Evolutionary conservation across 75 land plant genomes (phyloP), one percentile per base, ranked within the genome.

Genomic region (Gnetum montanum): DNA sequence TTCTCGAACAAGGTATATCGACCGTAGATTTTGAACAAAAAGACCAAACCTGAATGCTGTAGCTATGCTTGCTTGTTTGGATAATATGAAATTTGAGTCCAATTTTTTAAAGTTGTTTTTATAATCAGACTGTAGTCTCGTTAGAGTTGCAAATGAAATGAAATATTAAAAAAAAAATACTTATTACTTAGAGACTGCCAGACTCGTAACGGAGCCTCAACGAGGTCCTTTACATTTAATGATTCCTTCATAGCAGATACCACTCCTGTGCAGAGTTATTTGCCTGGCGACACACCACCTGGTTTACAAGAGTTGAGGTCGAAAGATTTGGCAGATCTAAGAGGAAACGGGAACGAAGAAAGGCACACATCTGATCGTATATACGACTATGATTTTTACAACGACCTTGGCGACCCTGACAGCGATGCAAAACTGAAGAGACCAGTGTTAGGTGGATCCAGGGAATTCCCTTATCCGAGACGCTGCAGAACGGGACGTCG

Each of bases 331-430:
- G 46, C 4, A 24, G 50, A 23, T 22, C 54, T 87, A 37, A 29
- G 81, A 63, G 89, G 89, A 59, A 53, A 65, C 43, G 79, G 82
- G 13, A 71, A 34, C 1, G 89, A 77, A 29, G 51, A 73, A 63
- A 68, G 66, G 26, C 53, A 85, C 61, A 70, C 68, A 34, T 78
- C 68, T 65, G 89, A 85, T 25, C 34, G 82, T 12, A 61, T 86
- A 0, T 85, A 85, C 49, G 86, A 85, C 58, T 85, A 85, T 57
- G 89, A 65, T n/a, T 26, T 31, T 34, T 85, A 85, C 57, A 85
- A 85, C 45, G 89, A 85, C 33, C 64, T 82, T 10, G 79, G 76
- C 0, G 51, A 71, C 4, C 82, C 86, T 0, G 82, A 74, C 28
- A 70, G 64, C 19, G 77, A 69, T 2, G 31, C 35, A 6, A 51